phyloP scores from a whole-genome alignment of 2,329 filamentous ascomycete species.

The Fusarium xyrophilum region DNA sequence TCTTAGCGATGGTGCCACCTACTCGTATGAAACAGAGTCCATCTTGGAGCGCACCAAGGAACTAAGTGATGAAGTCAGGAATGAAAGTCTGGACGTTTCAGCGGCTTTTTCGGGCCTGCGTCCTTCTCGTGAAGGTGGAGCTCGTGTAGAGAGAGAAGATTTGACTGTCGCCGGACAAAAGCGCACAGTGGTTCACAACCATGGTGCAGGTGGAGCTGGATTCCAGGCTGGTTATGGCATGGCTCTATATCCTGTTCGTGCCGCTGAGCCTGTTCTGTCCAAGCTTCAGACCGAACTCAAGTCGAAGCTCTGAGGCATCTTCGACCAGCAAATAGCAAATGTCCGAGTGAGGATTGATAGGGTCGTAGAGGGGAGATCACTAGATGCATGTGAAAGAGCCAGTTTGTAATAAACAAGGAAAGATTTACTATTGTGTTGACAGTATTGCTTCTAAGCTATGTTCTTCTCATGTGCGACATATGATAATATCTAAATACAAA shows the following conservation, averaged over 20 bases:
- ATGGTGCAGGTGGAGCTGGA: neutral
- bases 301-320: neutral
- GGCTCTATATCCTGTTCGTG: slow-evolving; percentile 1
- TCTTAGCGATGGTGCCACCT: neutral
- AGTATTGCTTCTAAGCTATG: slow-evolving; percentile 19
- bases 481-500: slow-evolving; percentile 21
- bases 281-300: neutral
- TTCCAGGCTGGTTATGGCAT: slow-evolving; percentile 2
- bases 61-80: neutral
- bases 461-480: neutral
- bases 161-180: neutral
- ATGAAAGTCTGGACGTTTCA: neutral
- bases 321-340: too few species aligned
- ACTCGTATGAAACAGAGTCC: neutral
- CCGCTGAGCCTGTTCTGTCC: neutral
- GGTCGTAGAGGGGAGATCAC: too few species aligned
- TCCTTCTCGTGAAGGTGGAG: neutral
- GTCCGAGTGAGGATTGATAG: too few species aligned
- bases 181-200: neutral
- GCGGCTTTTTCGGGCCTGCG: neutral
- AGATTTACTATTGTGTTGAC: slow-evolving; percentile 20
- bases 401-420: neutral
- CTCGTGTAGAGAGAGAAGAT: neutral
- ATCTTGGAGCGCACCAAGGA: neutral
- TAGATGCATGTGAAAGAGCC: rapidly evolving